These are phyloP conservation scores for Elaeis guineensis DNA, from an alignment of 176 grass and related monocot genomes.

Conservation along the genomic window DNA sequence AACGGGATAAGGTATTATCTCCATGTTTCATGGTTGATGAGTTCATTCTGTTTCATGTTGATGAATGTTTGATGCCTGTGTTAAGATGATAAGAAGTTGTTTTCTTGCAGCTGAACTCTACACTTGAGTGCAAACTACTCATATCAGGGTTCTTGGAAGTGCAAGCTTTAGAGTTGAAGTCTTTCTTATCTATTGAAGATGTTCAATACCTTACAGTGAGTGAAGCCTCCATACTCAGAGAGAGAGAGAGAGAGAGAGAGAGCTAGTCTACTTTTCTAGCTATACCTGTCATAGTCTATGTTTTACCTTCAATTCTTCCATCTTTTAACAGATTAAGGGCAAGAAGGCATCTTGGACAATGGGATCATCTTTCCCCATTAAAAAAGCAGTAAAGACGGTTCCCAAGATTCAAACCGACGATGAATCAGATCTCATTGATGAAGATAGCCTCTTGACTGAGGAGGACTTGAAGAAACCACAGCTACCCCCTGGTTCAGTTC, in stretches of 20 bases:
- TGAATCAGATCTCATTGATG: conserved; percentile 75
- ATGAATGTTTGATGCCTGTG: too few species aligned
- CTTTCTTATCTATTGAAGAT: neutral
- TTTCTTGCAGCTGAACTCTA: conserved; percentile 34
- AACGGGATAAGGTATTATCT: conserved; percentile 41
- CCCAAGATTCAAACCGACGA: conserved; percentile 70
- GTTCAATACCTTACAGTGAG: conserved; percentile 5
- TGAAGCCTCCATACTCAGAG: too few species aligned
- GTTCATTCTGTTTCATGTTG: neutral
- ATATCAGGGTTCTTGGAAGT: conserved; percentile 67
- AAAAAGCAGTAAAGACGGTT: conserved; percentile 46
- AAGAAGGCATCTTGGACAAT: conserved; percentile 79
- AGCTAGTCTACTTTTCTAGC: too few species aligned
- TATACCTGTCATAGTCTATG: too few species aligned
- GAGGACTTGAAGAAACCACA: conserved; percentile 94
- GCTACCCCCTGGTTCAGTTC: conserved; percentile 57
- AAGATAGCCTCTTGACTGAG: conserved; percentile 88
- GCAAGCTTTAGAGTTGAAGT: conserved; percentile 39
- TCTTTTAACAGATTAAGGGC: conserved; percentile 49
- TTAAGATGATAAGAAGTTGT: neutral
- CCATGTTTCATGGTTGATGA: neutral
- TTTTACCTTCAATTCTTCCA: neutral
- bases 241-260: too few species aligned
- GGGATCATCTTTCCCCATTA: conserved; percentile 79
- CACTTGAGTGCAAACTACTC: conserved; percentile 61